Evolutionary conservation across 169 alveolate species (phyloP).

Genomic region (Plasmodium malariae): DNA sequence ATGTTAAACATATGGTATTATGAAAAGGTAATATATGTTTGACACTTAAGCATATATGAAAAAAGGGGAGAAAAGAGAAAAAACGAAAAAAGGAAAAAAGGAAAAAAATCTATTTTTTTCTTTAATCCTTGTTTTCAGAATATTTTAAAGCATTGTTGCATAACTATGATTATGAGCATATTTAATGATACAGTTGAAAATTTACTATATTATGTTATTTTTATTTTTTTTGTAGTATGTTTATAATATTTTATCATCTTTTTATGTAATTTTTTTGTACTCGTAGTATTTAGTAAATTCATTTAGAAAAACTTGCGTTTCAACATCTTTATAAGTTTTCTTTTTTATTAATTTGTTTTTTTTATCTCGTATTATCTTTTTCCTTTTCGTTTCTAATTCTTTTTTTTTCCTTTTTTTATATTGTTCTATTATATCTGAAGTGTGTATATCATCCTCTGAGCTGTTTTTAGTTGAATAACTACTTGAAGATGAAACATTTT

Average conservation of each 20-base stretch:
- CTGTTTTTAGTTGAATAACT: not conserved
- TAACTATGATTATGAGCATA: no score
- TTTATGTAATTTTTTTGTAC: conserved; percentile 26
- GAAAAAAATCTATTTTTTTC: no score
- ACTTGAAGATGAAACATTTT: conserved; percentile 4
- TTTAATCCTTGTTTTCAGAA: no score
- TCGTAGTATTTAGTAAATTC: conserved; percentile 67
- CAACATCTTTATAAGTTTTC: conserved; percentile 24
- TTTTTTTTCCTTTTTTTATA: conserved; percentile 33
- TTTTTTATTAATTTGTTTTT: conserved; percentile 42
- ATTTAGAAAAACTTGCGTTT: conserved; percentile 57
- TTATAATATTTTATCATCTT: no score
- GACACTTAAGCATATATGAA: not conserved
- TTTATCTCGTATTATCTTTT: conserved; percentile 11
- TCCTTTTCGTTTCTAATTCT: conserved; percentile 21
- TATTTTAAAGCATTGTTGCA: no score
- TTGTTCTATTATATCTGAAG: conserved; percentile 47
- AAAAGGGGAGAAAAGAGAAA: not conserved
- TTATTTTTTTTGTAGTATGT: no score
- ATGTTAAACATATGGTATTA: not conserved
- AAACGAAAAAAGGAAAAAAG: not conserved
- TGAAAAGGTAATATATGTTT: not conserved
- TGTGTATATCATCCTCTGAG: conserved; percentile 35
- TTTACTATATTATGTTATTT: no score
- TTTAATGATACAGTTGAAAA: no score